Evolutionary conservation across 495 filamentous ascomycete genomes (phyloP).

Genomic region (Annulohypoxylon maeteangense): DNA sequence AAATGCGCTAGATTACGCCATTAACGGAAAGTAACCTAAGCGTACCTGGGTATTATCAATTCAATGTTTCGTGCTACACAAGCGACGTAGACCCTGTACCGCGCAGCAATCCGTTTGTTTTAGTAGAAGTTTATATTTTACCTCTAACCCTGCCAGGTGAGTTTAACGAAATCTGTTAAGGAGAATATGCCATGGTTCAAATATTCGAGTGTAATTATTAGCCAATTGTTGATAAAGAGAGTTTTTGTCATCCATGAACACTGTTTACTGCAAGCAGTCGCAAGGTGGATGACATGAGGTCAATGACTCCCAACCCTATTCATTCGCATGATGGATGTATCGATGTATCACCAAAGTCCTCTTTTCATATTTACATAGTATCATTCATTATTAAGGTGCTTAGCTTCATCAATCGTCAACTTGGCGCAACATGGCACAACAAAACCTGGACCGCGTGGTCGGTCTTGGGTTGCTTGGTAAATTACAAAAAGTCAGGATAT

Average conservation of each 20-base stretch:
- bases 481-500: slow-evolving; percentile 19
- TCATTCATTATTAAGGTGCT: neutral
- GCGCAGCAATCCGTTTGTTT: neutral
- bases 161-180: neutral
- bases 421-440: slow-evolving; percentile 30
- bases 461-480: slow-evolving; percentile 26
- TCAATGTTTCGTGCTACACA: neutral
- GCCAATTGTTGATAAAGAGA: neutral
- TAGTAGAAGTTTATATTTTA: slow-evolving; percentile 7
- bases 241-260: neutral
- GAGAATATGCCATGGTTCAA: neutral
- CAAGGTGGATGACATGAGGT: neutral
- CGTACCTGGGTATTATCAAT: neutral
- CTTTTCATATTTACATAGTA: neutral
- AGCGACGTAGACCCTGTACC: neutral
- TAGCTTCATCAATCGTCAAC: slow-evolving; percentile 14
- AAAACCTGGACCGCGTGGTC: slow-evolving; percentile 36
- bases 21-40: neutral
- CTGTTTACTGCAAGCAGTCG: neutral
- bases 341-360: slow-evolving; percentile 8
- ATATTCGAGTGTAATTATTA: neutral
- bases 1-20: slow-evolving; percentile 19
- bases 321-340: neutral
- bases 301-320: neutral
- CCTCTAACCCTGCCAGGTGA: neutral